phyloP scores from a whole-genome alignment of 306 rosid species.

The Dicorynia guianensis region DNA sequence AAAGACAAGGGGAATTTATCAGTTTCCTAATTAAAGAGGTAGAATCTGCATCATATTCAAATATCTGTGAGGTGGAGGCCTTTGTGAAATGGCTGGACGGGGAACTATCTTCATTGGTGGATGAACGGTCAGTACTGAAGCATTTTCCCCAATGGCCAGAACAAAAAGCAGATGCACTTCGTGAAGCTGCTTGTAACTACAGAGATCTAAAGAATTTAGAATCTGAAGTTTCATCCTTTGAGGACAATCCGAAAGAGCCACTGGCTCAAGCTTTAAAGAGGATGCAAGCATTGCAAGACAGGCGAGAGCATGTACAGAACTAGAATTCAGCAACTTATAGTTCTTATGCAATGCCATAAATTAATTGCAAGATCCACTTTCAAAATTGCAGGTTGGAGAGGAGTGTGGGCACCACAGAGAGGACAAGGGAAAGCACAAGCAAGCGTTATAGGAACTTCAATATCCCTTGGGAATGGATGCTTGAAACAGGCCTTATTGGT shows the following conservation, averaged over 20 bases:
- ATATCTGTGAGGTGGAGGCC: slow-evolving; percentile 72
- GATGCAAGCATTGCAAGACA: slow-evolving; percentile 91
- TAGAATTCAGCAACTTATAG: slow-evolving; percentile 1
- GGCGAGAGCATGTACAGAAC: slow-evolving; percentile 87
- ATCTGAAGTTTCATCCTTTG: slow-evolving; percentile 58
- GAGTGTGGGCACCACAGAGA: slow-evolving; percentile 66
- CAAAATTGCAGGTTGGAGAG: slow-evolving; percentile 74
- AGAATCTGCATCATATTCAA: slow-evolving; percentile 57
- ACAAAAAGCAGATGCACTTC: slow-evolving; percentile 76
- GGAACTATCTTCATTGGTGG: slow-evolving; percentile 76
- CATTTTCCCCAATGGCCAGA: slow-evolving; percentile 96
- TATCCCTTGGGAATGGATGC: slow-evolving; percentile 94
- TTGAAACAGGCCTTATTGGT: slow-evolving; percentile 73
- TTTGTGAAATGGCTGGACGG: slow-evolving; percentile 86
- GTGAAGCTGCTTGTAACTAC: slow-evolving; percentile 88
- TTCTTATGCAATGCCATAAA: background rate
- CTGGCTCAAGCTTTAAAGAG: slow-evolving; percentile 60
- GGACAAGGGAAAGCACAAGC: slow-evolving; percentile 74
- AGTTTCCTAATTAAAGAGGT: slow-evolving; percentile 68
- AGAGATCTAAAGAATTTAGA: slow-evolving; percentile 78
- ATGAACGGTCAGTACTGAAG: slow-evolving; percentile 83
- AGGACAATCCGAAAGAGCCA: slow-evolving; percentile 74
- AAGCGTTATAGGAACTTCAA: slow-evolving; percentile 72
- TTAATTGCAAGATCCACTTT: slow-evolving; percentile 21
- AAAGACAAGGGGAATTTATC: slow-evolving; percentile 76